A percentile compares a stretch with the other conserved stretches of the same genome.
These are phyloP conservation scores for Podila horticola DNA, from an alignment of 192 early-diverging fungal species.

Conservation along the genomic window DNA sequence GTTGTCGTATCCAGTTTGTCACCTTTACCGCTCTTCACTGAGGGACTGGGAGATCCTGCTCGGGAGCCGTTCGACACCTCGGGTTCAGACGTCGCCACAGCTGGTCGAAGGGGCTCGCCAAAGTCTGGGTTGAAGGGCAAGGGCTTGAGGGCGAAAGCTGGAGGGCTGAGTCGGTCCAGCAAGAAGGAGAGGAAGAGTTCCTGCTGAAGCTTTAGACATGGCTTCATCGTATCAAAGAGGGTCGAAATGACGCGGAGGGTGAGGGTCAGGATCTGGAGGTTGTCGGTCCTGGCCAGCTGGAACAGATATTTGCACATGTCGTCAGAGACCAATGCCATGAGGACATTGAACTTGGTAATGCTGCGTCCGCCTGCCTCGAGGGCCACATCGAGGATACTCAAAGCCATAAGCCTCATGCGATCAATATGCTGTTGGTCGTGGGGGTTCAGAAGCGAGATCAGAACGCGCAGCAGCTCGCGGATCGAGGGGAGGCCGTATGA, in stretches of 20 bases:
- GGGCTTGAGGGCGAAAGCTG: conserved; percentile 42
- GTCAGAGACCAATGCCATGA: conserved; percentile 79
- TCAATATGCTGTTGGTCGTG: conserved; percentile 93
- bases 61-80: conserved; percentile 22
- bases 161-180: conserved; percentile 62
- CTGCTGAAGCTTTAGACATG: conserved; percentile 79
- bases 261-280: conserved; percentile 66
- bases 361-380: conserved; percentile 88
- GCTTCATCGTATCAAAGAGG: conserved; percentile 75
- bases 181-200: conserved; percentile 79
- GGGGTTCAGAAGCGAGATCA: conserved; percentile 91
- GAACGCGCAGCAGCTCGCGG: conserved; percentile 88
- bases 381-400: conserved; percentile 87
- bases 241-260: conserved; percentile 72
- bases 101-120: conserved; percentile 24
- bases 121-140: conserved; percentile 49
- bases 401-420: conserved; percentile 89
- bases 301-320: conserved; percentile 89
- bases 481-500: conserved; percentile 89
- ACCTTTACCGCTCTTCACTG: conserved; percentile 29
- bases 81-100: conserved; percentile 23
- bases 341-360: conserved; percentile 68
- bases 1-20: conserved; percentile 34
- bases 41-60: conserved; percentile 44
- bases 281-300: conserved; percentile 69